Base-by-base conservation (phyloP, 176 grass and related monocot species). In the Oryza meridionalis region DNA sequence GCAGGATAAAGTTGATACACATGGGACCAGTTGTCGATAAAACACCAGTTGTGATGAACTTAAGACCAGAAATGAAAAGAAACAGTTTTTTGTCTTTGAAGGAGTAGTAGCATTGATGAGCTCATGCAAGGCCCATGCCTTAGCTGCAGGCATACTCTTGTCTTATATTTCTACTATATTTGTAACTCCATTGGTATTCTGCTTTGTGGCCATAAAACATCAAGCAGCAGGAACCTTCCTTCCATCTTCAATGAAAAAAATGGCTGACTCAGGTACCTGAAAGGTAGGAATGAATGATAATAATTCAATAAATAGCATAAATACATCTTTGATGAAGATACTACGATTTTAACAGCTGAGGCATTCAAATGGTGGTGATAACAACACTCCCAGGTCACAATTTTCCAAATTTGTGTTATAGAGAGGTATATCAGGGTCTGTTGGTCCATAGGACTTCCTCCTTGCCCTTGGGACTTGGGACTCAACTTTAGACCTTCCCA, bases 201-300 rank as follows among this genome's bases (percentile, higher is more conserved):
- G 44, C 72, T 46, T 38, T 51, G 19, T 25, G 87, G 78, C 47
- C 77, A 86, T 76, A 70, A 14, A 40, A 9, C 50, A 86, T 89
- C 72, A 94, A 75, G 97, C 88, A 80, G 97, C 97, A 82, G 93
- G 67, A 47, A 94, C 93, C 84, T 99, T 96, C 84, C 83, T 99
- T 87, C 93, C 91, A 81, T 99, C 93, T 87, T 94, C 93, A 62
- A 99, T 96, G 81, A 99, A 99, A 88, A 96, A 99, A 77, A 99
- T 94, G 77, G 97, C 91, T 0, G 93, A 89, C 74, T 96, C 91
- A 69, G 93, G 93, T 67, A 99, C 93, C 97, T 96, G 73, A 22
- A 22, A 72, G 69, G 17, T 21, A 44, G 1, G 63, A 53, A 51
- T 1, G 42, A 65, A 75, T 11, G 21, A n/a, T 0, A 50, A n/a